phyloP scores from a whole-genome alignment of 75 land plant species.

The Azolla pinnata region DNA sequence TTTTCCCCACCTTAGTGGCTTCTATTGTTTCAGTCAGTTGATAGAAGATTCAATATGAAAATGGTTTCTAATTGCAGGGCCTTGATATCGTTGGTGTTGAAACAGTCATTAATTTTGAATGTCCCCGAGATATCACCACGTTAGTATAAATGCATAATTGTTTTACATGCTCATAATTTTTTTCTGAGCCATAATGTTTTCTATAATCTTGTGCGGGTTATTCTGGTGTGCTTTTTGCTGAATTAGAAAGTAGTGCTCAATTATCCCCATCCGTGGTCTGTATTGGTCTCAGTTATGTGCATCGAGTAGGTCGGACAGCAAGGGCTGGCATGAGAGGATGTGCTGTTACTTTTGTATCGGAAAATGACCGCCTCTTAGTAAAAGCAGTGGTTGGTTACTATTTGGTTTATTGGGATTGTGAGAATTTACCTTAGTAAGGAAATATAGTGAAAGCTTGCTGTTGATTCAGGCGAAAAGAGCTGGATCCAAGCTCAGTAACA shows the following conservation, averaged over 20 bases:
- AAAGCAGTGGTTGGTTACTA: constrained; percentile 65
- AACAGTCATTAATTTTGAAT: constrained; percentile 88
- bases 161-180: no score
- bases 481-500: constrained; percentile 65
- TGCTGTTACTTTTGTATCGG: constrained; percentile 93
- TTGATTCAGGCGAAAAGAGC: constrained; percentile 58
- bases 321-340: constrained; percentile 92
- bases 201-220: no score
- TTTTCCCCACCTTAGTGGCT: no score
- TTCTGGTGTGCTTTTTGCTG: no score
- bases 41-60: no score
- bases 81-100: constrained; percentile 92
- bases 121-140: constrained; percentile 84
- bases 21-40: no score
- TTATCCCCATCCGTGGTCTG: background rate
- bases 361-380: constrained; percentile 67
- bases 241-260: background rate
- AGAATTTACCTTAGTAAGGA: no score
- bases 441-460: no score
- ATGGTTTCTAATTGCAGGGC: constrained; percentile 46
- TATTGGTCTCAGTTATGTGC: constrained; percentile 69
- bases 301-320: constrained; percentile 96
- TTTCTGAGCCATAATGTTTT: no score
- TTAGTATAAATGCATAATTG: no score
- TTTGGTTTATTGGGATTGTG: background rate